Percentiles rank a stretch among this genome's conserved stretches.
Evolutionary conservation across 805 yeast species (phyloP).

Genomic region (Metschnikowia anglica): DNA sequence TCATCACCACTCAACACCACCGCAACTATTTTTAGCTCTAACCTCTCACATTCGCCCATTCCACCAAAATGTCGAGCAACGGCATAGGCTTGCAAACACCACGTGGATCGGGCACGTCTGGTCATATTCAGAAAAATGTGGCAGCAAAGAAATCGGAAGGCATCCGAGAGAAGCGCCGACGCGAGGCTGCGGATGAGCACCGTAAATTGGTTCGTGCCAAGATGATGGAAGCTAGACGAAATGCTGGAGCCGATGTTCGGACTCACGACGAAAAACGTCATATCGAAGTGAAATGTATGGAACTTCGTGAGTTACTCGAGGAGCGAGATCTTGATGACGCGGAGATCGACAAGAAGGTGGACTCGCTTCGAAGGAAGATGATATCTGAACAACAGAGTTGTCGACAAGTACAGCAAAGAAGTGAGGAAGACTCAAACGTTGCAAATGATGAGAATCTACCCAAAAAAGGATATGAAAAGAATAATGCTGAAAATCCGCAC

Average conservation of each 20-base stretch:
- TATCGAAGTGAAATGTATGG: constrained; percentile 49
- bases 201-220: constrained; percentile 17
- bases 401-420: neutral
- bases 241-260: constrained; percentile 25
- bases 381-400: constrained; percentile 1
- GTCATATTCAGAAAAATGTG: constrained; percentile 51
- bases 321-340: constrained; percentile 43
- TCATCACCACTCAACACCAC: neutral
- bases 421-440: neutral
- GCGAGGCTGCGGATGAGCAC: constrained; percentile 18
- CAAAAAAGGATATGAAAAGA: neutral
- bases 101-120: constrained; percentile 64
- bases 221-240: constrained; percentile 12
- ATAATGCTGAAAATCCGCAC: neutral
- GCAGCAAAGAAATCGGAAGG: constrained; percentile 25
- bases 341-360: constrained; percentile 25
- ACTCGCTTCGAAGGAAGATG: constrained; percentile 22
- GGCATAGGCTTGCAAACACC: constrained; percentile 58
- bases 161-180: constrained; percentile 31
- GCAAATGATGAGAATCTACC: too few species aligned
- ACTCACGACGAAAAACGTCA: constrained; percentile 38
- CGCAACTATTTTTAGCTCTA: neutral
- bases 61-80: constrained; percentile 50
- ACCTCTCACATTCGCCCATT: neutral
- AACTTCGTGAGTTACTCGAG: constrained; percentile 51